These are phyloP conservation scores for Rhodofomes roseus DNA, from an alignment of 1,284 basidiomycete species.

Conservation along the genomic window DNA sequence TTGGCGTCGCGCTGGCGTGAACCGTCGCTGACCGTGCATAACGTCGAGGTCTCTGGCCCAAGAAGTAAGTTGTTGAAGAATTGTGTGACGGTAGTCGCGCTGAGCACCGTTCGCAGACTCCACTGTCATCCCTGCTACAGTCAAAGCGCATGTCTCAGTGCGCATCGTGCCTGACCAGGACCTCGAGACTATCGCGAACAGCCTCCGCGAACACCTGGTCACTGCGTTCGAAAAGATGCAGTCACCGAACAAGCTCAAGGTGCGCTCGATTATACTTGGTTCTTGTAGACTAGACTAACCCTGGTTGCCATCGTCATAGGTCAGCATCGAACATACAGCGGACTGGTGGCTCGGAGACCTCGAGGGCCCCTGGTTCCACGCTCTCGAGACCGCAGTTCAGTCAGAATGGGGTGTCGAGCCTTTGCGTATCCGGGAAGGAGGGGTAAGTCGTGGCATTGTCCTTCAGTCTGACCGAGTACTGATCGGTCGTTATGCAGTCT, in stretches of 20 bases:
- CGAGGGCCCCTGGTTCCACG: conserved; percentile 79
- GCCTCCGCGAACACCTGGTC: conserved; percentile 59
- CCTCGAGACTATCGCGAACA: conserved; percentile 63
- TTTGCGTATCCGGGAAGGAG: conserved; percentile 90
- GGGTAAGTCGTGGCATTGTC: conserved; percentile 48
- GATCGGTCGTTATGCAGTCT: conserved; percentile 43
- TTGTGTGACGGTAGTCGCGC: background rate
- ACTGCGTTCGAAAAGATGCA: conserved; percentile 57
- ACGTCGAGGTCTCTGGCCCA: conserved; percentile 69
- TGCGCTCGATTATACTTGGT: too few species aligned
- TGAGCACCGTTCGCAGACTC: conserved; percentile 48
- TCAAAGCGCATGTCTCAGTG: conserved; percentile 79
- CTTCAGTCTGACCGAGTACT: conserved; percentile 2
- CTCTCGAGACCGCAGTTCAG: conserved; percentile 75
- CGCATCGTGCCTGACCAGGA: conserved; percentile 95
- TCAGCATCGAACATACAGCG: conserved; percentile 80
- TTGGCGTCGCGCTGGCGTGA: conserved; percentile 79
- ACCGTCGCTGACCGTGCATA: conserved; percentile 72
- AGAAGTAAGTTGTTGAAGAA: conserved; percentile 46
- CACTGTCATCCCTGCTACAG: conserved; percentile 83
- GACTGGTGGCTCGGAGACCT: conserved; percentile 96
- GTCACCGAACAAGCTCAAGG: conserved; percentile 73
- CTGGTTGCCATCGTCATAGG: conserved; percentile 35
- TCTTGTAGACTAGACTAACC: too few species aligned
- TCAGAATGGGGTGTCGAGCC: conserved; percentile 87